A percentile compares a stretch with the other conserved stretches of the same genome.
These are phyloP conservation scores for Fusarium miscanthi DNA, from an alignment of 2,329 filamentous ascomycete species.

Conservation along the genomic window DNA sequence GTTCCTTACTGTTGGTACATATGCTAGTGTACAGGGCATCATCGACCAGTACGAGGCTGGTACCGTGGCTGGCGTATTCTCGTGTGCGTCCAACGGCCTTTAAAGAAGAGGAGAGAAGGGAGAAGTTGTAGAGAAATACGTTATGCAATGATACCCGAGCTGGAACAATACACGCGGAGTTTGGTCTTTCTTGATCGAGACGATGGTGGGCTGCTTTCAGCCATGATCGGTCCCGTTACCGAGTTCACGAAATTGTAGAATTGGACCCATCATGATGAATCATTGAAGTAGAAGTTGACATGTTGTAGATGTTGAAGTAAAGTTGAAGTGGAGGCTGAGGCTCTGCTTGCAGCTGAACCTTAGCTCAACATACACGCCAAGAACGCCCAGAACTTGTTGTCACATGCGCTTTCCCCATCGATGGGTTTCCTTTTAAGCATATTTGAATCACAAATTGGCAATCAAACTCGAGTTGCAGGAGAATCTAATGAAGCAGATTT, in stretches of 20 bases:
- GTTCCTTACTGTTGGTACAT: constrained; percentile 85
- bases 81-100: constrained; percentile 75
- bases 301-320: not conserved
- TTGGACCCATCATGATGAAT: not conserved
- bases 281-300: not conserved
- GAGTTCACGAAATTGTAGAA: not conserved
- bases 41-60: constrained; percentile 75
- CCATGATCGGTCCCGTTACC: not conserved
- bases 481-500: too few species aligned
- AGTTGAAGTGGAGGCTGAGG: constrained; percentile 16
- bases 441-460: not conserved
- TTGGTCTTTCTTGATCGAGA: constrained; percentile 2
- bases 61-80: constrained; percentile 77
- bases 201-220: not conserved
- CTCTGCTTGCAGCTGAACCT: constrained; percentile 10
- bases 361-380: constrained; percentile 17
- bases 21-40: constrained; percentile 79
- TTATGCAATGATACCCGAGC: constrained; percentile 19
- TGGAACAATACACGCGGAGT: constrained; percentile 1
- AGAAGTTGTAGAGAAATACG: not conserved
- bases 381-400: constrained; percentile 2
- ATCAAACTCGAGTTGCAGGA: not conserved
- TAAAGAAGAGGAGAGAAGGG: constrained; percentile 45
- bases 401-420: constrained; percentile 6
- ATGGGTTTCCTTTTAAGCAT: not conserved